Evolutionary conservation across 2,329 filamentous ascomycete genomes (phyloP).

Genomic region (Neofusicoccum kwambonambiense): DNA sequence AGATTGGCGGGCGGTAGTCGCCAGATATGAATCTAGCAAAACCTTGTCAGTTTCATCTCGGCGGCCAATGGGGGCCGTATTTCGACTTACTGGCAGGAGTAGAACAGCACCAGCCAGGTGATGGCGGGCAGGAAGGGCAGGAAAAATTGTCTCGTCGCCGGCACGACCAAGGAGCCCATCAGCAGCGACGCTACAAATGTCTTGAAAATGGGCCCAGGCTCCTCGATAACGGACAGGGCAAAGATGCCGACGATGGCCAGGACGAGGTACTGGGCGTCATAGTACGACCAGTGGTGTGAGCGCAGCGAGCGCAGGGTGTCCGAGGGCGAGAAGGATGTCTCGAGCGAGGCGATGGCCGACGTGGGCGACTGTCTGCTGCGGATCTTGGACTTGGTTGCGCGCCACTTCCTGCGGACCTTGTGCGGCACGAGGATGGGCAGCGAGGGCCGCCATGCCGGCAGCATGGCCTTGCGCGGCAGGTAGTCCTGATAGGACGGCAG

Average conservation of each 20-base stretch:
- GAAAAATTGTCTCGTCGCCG: constrained; percentile 86
- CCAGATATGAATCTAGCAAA: constrained; percentile 75
- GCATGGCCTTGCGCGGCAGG: constrained; percentile 15
- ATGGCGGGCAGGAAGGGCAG: constrained; percentile 82
- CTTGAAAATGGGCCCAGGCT: constrained; percentile 75
- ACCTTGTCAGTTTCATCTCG: not conserved
- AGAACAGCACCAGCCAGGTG: constrained; percentile 88
- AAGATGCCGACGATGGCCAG: constrained; percentile 73
- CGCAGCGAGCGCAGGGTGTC: constrained; percentile 76
- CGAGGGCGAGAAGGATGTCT: constrained; percentile 78
- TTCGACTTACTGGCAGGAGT: constrained; percentile 77
- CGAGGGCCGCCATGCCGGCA: constrained; percentile 17
- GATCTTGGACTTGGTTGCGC: constrained; percentile 61
- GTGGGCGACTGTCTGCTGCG: constrained; percentile 65
- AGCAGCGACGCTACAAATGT: constrained; percentile 67
- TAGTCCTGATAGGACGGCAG: constrained; percentile 18
- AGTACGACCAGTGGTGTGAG: constrained; percentile 74
- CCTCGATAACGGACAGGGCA: constrained; percentile 77
- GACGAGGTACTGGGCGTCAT: constrained; percentile 82
- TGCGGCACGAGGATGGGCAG: constrained; percentile 54
- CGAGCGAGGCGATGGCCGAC: constrained; percentile 71
- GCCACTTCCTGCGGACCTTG: constrained; percentile 64
- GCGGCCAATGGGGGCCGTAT: not conserved
- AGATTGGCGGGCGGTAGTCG: constrained; percentile 87
- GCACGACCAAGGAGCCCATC: constrained; percentile 71